Evolutionary conservation across 371 early-diverging fungal genomes (phyloP), one percentile per base, ranked within the genome.

Genomic region (Mucor lusitanicus): DNA sequence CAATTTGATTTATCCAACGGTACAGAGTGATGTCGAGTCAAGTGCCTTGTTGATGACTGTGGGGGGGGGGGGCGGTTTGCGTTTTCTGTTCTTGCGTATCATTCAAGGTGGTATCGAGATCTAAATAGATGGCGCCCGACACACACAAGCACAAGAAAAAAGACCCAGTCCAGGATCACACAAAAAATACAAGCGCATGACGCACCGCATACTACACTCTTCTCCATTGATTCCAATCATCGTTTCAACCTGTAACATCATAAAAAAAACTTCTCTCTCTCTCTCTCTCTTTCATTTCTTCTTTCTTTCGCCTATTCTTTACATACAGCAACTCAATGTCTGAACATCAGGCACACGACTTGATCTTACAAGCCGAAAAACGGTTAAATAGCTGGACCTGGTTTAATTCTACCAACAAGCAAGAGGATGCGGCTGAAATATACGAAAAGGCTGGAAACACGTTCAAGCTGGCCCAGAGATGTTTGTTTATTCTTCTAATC

Each of bases 361-460:
- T 92, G 53, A 72, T 94, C 27, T 81, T 85, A 59, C 85, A 89
- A 72, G 95, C 95, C 21, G 88, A 92, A 72, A 92, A 91, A 69
- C 89, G 85, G 67, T 85, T 90, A 35, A 84, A 85, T 32, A 82
- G 87, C 35, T 90, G 87, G 72, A 85, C 92, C 15, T 95, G 92
- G 94, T 95, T 96, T 77, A 88, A 92, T 48, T 71, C 70, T 21
- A 66, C 39, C 4, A 90, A 90, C 69, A 96, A 96, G 72, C 87
- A 89, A 56, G 97, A 96, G 55, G 97, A 97, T 71, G 97, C 98
- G 8, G 91, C 93, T 44, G 98, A 97, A 54, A 86, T 96, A 60
- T 98, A 90, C 75, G 87, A 85, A 70, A 88, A 91, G 66, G 97
- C 98, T 9, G 95, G 87, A 56, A 97, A 96, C 80, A 84, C 88